These are phyloP conservation scores for Aspergillus caelatus DNA, from an alignment of 2,329 filamentous ascomycete genomes.

Conservation along the genomic window DNA sequence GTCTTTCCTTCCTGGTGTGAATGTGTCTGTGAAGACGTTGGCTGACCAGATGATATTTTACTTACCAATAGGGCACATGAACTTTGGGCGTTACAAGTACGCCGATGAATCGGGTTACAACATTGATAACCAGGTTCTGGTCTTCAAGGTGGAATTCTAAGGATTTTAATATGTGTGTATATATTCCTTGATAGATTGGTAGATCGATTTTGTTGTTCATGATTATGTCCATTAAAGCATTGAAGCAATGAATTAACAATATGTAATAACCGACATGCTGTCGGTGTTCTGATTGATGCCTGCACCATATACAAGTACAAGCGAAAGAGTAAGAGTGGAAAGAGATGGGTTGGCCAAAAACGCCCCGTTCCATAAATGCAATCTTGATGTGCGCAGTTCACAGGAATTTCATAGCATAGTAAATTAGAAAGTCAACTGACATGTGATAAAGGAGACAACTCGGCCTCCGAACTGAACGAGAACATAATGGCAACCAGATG, in stretches of 20 bases:
- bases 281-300: neutral
- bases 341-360: neutral
- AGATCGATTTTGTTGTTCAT: neutral
- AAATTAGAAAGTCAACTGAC: neutral
- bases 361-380: neutral
- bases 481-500: neutral
- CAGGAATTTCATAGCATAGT: neutral
- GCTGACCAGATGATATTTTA: slow-evolving; percentile 13
- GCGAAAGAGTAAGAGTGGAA: neutral
- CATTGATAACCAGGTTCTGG: slow-evolving; percentile 64
- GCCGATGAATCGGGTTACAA: slow-evolving; percentile 60
- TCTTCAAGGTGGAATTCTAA: slow-evolving; percentile 51
- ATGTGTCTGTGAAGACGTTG: no score
- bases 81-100: slow-evolving; percentile 60
- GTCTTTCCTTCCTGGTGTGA: slow-evolving; percentile 12
- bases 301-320: slow-evolving; percentile 9
- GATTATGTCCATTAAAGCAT: neutral
- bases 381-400: slow-evolving; percentile 3
- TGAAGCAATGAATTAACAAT: neutral
- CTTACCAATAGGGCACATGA: slow-evolving; percentile 52
- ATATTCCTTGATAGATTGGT: neutral
- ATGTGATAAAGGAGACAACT: neutral
- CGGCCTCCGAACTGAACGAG: neutral
- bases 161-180: neutral
- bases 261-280: neutral